These are phyloP conservation scores for Alternaria sp. DNA, from an alignment of 2,329 filamentous ascomycete genomes.

Conservation along the genomic window DNA sequence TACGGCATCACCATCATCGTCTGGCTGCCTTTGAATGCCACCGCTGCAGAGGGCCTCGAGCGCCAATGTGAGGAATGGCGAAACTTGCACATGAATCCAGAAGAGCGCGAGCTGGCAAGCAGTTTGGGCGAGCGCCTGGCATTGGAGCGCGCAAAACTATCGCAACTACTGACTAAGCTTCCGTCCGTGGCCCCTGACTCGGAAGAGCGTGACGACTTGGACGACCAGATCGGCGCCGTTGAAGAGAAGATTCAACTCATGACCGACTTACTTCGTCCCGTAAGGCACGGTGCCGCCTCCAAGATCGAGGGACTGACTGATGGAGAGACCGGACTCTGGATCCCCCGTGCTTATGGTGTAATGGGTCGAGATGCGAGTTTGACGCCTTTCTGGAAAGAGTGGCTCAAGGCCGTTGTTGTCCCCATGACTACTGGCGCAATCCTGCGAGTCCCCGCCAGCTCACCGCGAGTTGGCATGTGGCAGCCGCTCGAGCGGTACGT, in stretches of 20 bases:
- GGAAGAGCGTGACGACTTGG: slow-evolving; percentile 78
- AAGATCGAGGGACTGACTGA: slow-evolving; percentile 97
- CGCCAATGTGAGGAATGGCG: slow-evolving; percentile 62
- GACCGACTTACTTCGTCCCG: slow-evolving; percentile 91
- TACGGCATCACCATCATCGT: slow-evolving; percentile 91
- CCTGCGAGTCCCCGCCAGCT: slow-evolving; percentile 82
- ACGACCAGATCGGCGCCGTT: slow-evolving; percentile 92
- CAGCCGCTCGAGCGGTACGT: slow-evolving; percentile 96
- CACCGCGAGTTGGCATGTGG: slow-evolving; percentile 90
- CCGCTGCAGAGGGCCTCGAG: slow-evolving; percentile 83
- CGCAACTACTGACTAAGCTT: slow-evolving; percentile 82
- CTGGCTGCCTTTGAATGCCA: slow-evolving; percentile 85
- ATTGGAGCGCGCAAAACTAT: slow-evolving; percentile 85
- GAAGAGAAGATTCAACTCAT: slow-evolving; percentile 98
- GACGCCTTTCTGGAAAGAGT: slow-evolving; percentile 97
- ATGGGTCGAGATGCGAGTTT: slow-evolving; percentile 82
- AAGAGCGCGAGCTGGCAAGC: slow-evolving; percentile 89
- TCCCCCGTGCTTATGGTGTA: slow-evolving; percentile 90
- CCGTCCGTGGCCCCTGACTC: slow-evolving; percentile 82
- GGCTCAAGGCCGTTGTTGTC: slow-evolving; percentile 90
- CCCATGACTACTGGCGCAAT: slow-evolving; percentile 92
- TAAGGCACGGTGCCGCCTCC: slow-evolving; percentile 91
- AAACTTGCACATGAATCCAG: slow-evolving; percentile 77
- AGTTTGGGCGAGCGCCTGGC: slow-evolving; percentile 90
- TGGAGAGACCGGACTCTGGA: slow-evolving; percentile 95